Base-by-base conservation (phyloP, 1,284 basidiomycete genomes). In the Puccinia polysora region DNA sequence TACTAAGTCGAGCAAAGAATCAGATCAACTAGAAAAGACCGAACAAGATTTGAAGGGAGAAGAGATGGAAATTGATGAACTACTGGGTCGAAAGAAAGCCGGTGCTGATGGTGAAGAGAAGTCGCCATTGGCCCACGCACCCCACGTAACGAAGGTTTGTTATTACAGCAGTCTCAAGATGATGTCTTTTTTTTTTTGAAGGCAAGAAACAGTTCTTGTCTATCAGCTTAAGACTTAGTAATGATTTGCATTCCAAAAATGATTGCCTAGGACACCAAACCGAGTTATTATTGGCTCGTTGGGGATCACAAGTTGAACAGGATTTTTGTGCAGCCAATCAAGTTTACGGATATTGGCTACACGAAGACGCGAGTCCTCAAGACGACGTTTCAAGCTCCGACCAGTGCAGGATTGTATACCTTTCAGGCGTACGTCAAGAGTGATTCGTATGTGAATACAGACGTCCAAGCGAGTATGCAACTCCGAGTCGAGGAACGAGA, bases 361-460 rank as follows among this genome's bases (percentile, higher is more conserved):
- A 83, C 86, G 38, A 85, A 89, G 77, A 88, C 89, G 76, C 86
- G 92, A 68, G 85, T 88, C 38, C 94, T 90, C 83, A 90, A 89
- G 79, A 82, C 97, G 52, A 90, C 92, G 78, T 97, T 98, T 85
- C 93, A 97, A 80, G 94, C 92, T 0, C 96, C 96, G 0, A 89
- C 88, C 14, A 86, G 86, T 68, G 84, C 88, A 0, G 92, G 91
- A 15, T 78, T 90, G 64, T 94, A 94, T 81, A 90, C 89, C 5
- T 97, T 97, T 87, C 90, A 90, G 76, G 84, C 91, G 0, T 86
- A 90, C 76, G 81, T 96, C 64, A 82, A 90, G 75, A 91, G 88
- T 79, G 94, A 97, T 80, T 90, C 90, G 0, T 90, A 89, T 78
- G 84, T 74, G 38, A 92, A 90, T 5, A 80, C 72, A 49, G 74